Evolutionary conservation across 1,284 basidiomycete genomes (phyloP).

Genomic region (Boletus sp.): DNA sequence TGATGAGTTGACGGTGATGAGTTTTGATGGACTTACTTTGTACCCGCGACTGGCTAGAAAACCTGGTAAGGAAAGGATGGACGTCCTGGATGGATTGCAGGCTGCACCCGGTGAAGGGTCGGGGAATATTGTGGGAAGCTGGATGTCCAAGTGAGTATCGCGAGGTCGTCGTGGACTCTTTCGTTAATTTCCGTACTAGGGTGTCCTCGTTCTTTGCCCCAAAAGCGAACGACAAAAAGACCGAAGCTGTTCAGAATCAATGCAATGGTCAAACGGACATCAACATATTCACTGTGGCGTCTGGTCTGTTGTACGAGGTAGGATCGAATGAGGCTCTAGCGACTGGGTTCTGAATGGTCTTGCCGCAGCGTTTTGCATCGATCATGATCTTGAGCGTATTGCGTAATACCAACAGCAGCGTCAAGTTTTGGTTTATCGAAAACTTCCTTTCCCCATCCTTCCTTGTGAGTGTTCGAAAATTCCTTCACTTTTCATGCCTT

Average conservation of each 20-base stretch:
- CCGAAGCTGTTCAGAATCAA: slow-evolving; percentile 18
- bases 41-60: slow-evolving; percentile 76
- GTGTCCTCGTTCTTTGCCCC: slow-evolving; percentile 52
- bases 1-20: slow-evolving; percentile 72
- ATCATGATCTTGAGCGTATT: slow-evolving; percentile 98
- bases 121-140: slow-evolving; percentile 40
- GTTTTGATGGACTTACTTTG: slow-evolving; percentile 84
- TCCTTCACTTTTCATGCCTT: background rate
- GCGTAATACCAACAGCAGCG: slow-evolving; percentile 85
- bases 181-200: slow-evolving; percentile 32
- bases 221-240: slow-evolving; percentile 17
- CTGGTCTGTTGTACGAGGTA: slow-evolving; percentile 93
- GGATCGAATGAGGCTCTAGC: background rate
- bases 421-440: slow-evolving; percentile 99
- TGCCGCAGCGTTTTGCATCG: slow-evolving; percentile 83
- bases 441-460: slow-evolving; percentile 99
- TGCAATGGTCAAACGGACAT: slow-evolving; percentile 70
- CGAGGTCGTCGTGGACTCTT: background rate
- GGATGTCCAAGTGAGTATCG: slow-evolving; percentile 47
- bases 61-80: slow-evolving; percentile 75
- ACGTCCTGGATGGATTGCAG: slow-evolving; percentile 64
- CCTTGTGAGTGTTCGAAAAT: slow-evolving; percentile 51
- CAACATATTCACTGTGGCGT: slow-evolving; percentile 98
- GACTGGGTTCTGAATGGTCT: slow-evolving; percentile 8
- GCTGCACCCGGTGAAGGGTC: slow-evolving; percentile 31